These are phyloP conservation scores for Schizosaccharomyces osmophilus DNA, from an alignment of 805 yeast genomes.

Conservation along the genomic window DNA sequence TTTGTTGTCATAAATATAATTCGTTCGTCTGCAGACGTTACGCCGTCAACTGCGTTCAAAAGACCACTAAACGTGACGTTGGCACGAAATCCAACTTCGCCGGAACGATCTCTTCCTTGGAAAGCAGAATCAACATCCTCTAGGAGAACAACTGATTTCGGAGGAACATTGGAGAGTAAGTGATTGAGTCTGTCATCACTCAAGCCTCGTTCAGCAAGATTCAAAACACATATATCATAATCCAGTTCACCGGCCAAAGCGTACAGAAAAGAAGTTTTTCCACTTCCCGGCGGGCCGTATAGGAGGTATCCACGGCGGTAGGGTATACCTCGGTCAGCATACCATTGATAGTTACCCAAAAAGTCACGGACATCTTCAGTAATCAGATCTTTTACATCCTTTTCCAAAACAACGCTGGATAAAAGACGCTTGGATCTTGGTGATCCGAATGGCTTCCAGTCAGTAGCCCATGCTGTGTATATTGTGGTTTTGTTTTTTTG, in stretches of 20 bases:
- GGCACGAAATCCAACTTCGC: conserved; percentile 43
- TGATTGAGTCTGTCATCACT: conserved; percentile 90
- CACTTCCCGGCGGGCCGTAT: conserved; percentile 95
- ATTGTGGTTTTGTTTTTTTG: conserved; percentile 46
- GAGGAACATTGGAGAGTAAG: conserved; percentile 87
- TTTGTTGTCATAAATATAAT: conserved; percentile 95
- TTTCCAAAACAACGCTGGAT: conserved; percentile 67
- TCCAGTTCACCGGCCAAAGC: conserved; percentile 92
- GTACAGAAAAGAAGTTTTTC: conserved; percentile 86
- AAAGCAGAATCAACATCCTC: conserved; percentile 96
- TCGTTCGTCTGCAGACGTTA: conserved; percentile 89
- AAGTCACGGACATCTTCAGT: conserved; percentile 59
- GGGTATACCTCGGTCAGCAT: conserved; percentile 88
- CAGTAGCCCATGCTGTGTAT: conserved; percentile 91
- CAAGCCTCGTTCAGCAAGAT: conserved; percentile 67
- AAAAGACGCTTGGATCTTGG: conserved; percentile 70
- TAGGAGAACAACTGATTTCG: conserved; percentile 54
- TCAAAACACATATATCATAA: conserved; percentile 80
- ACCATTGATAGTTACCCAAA: conserved; percentile 64
- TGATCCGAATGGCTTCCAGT: conserved; percentile 94
- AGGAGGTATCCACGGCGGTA: conserved; percentile 81
- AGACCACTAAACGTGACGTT: conserved; percentile 92
- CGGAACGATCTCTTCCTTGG: conserved; percentile 46
- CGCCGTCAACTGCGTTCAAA: conserved; percentile 86
- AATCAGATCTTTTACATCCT: conserved; percentile 42